Percentiles rank a stretch among this genome's conserved stretches.
These are phyloP conservation scores for Calendula officinalis DNA, from an alignment of 129 eudicot genomes.

Conservation along the genomic window DNA sequence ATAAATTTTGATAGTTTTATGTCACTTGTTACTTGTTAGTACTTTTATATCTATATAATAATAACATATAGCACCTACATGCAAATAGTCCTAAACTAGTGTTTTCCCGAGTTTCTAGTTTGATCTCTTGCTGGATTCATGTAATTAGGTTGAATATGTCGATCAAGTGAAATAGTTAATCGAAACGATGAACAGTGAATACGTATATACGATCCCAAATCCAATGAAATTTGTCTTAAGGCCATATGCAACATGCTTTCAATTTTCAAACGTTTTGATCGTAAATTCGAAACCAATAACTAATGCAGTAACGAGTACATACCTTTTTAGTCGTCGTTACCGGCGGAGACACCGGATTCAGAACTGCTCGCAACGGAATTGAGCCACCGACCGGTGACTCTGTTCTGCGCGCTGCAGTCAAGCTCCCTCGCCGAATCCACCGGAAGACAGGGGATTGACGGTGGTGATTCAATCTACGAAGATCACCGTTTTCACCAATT, in stretches of 20 bases:
- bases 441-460: neutral
- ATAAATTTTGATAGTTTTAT: too few relatives aligned
- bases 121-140: neutral
- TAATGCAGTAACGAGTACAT: constrained; percentile 6
- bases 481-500: constrained; percentile 22
- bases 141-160: neutral
- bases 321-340: constrained; percentile 58
- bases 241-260: neutral
- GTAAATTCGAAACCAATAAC: neutral
- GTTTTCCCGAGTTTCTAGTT: neutral
- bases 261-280: neutral
- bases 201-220: too few relatives aligned
- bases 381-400: constrained; percentile 20
- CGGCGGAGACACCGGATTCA: constrained; percentile 62
- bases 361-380: constrained; percentile 40
- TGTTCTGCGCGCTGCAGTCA: constrained; percentile 10
- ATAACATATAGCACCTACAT: too few relatives aligned
- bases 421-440: constrained; percentile 19
- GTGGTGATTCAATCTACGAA: constrained; percentile 18
- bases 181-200: too few relatives aligned
- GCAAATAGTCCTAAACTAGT: too few relatives aligned
- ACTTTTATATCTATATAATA: too few relatives aligned
- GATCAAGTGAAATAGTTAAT: neutral
- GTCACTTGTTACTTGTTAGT: too few relatives aligned
- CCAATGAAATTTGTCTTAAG: neutral